Percentiles rank a stretch among this genome's conserved stretches.
Conservation (phyloP, 495 filamentous ascomycete species). For the Penicillium diatomitis region DNA sequence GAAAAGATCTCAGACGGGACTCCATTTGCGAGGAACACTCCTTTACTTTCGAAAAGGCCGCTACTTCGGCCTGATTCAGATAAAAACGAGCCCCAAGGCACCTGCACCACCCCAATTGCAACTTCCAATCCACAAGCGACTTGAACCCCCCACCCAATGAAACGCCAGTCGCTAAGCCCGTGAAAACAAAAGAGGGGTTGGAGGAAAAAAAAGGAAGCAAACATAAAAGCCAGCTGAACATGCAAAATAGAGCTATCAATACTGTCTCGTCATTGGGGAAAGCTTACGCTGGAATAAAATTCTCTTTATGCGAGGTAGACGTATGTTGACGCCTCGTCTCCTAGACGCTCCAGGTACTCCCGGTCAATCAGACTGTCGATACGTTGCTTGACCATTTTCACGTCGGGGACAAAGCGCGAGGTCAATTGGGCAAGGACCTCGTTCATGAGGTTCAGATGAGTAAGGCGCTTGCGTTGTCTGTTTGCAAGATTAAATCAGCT, state of each 20-base stretch:
- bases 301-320: slow-evolving; percentile 57
- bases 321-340: slow-evolving; percentile 62
- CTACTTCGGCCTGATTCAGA: too few relatives aligned
- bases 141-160: background rate
- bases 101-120: background rate
- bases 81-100: too few relatives aligned
- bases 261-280: background rate
- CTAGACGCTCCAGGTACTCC: slow-evolving; percentile 88
- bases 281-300: background rate
- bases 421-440: slow-evolving; percentile 79
- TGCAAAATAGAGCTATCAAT: background rate
- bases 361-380: slow-evolving; percentile 87
- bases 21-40: too few relatives aligned
- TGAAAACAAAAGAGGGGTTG: background rate
- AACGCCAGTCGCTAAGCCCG: slow-evolving; percentile 25
- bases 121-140: slow-evolving; percentile 4
- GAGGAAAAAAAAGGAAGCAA: slow-evolving; percentile 4
- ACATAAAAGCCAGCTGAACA: background rate
- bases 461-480: slow-evolving; percentile 82
- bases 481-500: slow-evolving; percentile 5
- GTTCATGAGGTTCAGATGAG: slow-evolving; percentile 69
- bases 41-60: too few relatives aligned
- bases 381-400: slow-evolving; percentile 85
- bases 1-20: too few relatives aligned
- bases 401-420: slow-evolving; percentile 76